Percentiles rank a stretch among this genome's conserved stretches.
phyloP scores from a whole-genome alignment of 2,329 filamentous ascomycete genomes.

The Mycosphaerelloides madeirae region DNA sequence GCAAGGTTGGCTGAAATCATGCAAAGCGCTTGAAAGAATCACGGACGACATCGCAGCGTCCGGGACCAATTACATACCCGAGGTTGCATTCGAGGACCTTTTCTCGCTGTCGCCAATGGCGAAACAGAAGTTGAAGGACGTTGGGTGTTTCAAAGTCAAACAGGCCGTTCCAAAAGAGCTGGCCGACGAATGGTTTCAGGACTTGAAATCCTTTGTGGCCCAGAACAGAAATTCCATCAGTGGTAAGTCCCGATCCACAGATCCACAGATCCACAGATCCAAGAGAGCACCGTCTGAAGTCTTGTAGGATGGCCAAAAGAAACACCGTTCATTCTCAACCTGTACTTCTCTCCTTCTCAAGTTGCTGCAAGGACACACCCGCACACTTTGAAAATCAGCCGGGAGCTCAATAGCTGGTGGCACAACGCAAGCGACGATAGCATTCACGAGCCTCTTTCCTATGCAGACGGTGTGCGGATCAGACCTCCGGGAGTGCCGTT shows the following conservation, averaged over 20 bases:
- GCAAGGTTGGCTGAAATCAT: conserved; percentile 7
- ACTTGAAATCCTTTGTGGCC: conserved; percentile 7
- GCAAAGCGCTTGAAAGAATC: conserved; percentile 4
- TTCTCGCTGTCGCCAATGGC: conserved; percentile 1
- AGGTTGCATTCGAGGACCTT: conserved; percentile 4
- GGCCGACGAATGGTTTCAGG: conserved; percentile 6
- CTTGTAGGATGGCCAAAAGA: conserved; percentile 7
- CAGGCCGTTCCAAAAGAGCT: conserved; percentile 6
- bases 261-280: too few species aligned
- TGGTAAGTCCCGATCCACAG: too few species aligned
- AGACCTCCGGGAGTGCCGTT: conserved; percentile 8
- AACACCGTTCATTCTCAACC: conserved; percentile 10
- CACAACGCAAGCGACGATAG: background rate
- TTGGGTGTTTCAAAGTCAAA: conserved; percentile 11
- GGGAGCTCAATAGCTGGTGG: conserved; percentile 11
- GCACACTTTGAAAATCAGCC: conserved; percentile 6
- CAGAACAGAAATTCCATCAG: conserved; percentile 4
- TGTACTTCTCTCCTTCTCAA: conserved; percentile 10
- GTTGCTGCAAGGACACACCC: conserved; percentile 8
- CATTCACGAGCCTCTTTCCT: conserved; percentile 5
- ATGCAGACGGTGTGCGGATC: conserved; percentile 8
- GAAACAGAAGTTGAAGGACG: conserved; percentile 7
- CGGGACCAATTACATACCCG: conserved; percentile 6
- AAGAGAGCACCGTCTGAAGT: too few species aligned
- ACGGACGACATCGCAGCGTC: conserved; percentile 3